Percentiles rank a stretch among this genome's conserved stretches.
These are phyloP conservation scores for Ceratobasidium sp. DNA, from an alignment of 1,284 basidiomycete species.

Conservation along the genomic window DNA sequence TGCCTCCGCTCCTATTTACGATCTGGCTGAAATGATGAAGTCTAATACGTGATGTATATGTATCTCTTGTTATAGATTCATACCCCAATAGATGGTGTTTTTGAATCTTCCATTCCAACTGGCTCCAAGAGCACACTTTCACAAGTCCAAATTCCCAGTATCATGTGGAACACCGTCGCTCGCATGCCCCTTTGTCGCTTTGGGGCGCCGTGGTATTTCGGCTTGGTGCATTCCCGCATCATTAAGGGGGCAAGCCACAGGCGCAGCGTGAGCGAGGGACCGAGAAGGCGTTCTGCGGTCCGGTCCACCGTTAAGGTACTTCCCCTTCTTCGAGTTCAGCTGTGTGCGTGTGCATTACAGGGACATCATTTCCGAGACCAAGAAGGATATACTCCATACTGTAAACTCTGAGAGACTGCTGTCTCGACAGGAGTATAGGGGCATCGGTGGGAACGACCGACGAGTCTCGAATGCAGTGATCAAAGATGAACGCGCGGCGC, in stretches of 20 bases:
- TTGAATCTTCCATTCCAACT: not conserved
- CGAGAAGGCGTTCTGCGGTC: constrained; percentile 3
- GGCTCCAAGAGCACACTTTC: not conserved
- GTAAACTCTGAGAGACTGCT: no score
- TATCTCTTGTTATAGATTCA: constrained; percentile 19
- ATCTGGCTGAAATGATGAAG: constrained; percentile 14
- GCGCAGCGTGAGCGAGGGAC: constrained; percentile 26
- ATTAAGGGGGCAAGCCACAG: not conserved
- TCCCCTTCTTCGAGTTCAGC: not conserved
- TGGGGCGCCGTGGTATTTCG: not conserved
- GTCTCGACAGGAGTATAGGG: not conserved
- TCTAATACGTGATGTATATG: constrained; percentile 34
- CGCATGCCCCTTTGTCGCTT: not conserved
- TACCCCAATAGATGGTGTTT: constrained; percentile 37
- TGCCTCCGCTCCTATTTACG: constrained; percentile 35
- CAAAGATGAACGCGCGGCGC: not conserved
- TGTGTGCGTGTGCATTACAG: no score
- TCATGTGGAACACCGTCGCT: no score
- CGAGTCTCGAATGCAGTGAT: constrained; percentile 2
- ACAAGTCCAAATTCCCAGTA: no score
- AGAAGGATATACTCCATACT: no score
- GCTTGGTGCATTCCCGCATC: not conserved
- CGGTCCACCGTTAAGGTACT: constrained; percentile 3
- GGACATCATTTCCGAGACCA: no score
- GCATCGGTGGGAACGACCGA: constrained; percentile 1